A percentile compares a stretch with the other conserved stretches of the same genome.
These are phyloP conservation scores for Emergomyces orientalis DNA, from an alignment of 2,329 filamentous ascomycete genomes.

Conservation along the genomic window DNA sequence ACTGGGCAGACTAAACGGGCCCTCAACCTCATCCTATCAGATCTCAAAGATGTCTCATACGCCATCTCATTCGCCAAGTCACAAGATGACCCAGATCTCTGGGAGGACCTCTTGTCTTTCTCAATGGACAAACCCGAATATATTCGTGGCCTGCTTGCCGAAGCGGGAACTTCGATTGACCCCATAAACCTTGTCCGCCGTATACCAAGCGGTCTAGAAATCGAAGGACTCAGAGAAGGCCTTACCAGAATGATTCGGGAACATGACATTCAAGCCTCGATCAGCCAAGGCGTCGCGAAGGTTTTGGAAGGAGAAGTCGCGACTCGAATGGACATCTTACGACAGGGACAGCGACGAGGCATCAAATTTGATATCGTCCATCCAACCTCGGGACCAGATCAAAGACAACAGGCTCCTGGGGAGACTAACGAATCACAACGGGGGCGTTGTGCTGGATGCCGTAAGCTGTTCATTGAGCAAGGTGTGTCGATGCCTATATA, in stretches of 20 bases:
- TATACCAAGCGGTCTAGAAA: constrained; percentile 87
- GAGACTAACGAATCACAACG: constrained; percentile 3
- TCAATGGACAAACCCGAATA: constrained; percentile 97
- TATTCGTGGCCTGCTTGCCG: constrained; percentile 81
- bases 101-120: constrained; percentile 90
- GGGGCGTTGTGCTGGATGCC: constrained; percentile 33
- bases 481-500: constrained; percentile 22
- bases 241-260: constrained; percentile 87
- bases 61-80: constrained; percentile 93
- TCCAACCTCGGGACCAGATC: not conserved
- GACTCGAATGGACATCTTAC: constrained; percentile 68
- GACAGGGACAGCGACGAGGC: constrained; percentile 69
- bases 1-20: constrained; percentile 90
- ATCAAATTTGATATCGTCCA: constrained; percentile 74
- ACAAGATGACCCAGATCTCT: constrained; percentile 82
- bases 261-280: constrained; percentile 89
- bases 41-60: constrained; percentile 81
- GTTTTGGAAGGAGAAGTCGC: constrained; percentile 83
- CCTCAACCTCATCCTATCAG: constrained; percentile 83
- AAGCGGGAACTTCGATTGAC: constrained; percentile 88
- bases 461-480: constrained; percentile 30
- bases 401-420: not conserved
- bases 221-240: constrained; percentile 80
- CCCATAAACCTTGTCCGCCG: constrained; percentile 81
- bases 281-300: constrained; percentile 78